phyloP scores from a whole-genome alignment of 306 rosid genomes.

The Acacia acuminata region DNA sequence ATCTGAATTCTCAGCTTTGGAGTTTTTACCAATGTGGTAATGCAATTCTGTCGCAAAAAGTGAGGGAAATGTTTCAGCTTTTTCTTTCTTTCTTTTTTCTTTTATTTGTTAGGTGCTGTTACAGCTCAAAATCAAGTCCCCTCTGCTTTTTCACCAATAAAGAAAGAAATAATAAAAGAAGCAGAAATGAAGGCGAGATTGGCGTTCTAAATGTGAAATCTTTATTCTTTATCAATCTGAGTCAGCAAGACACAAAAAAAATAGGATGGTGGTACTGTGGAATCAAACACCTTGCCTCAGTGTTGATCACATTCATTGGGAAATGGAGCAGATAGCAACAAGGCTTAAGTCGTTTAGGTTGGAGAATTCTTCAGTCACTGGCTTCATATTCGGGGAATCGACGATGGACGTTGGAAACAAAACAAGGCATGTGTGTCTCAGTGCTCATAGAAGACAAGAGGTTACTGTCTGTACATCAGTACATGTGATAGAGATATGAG shows the following conservation, averaged over 20 bases:
- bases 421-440: constrained; percentile 2
- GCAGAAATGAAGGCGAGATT: constrained; percentile 66
- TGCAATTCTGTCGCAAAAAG: constrained; percentile 52
- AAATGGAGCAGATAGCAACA: constrained; percentile 29
- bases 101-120: neutral
- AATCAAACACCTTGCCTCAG: constrained; percentile 31
- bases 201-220: constrained; percentile 47
- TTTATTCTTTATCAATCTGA: neutral
- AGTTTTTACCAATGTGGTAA: constrained; percentile 29
- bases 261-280: constrained; percentile 32
- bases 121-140: constrained; percentile 25
- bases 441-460: neutral
- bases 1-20: constrained; percentile 26
- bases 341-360: constrained; percentile 8
- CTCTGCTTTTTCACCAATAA: constrained; percentile 28
- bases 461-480: neutral
- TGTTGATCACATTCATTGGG: constrained; percentile 29
- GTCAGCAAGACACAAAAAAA: constrained; percentile 17
- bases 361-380: constrained; percentile 15
- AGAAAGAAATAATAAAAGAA: constrained; percentile 12
- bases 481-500: constrained; percentile 1
- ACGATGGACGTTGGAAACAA: neutral
- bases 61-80: constrained; percentile 45
- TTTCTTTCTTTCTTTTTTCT: neutral
- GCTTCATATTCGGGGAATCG: constrained; percentile 17